Conservation (phyloP, 169 alveolate species). For the Eimeria praecox region DNA sequence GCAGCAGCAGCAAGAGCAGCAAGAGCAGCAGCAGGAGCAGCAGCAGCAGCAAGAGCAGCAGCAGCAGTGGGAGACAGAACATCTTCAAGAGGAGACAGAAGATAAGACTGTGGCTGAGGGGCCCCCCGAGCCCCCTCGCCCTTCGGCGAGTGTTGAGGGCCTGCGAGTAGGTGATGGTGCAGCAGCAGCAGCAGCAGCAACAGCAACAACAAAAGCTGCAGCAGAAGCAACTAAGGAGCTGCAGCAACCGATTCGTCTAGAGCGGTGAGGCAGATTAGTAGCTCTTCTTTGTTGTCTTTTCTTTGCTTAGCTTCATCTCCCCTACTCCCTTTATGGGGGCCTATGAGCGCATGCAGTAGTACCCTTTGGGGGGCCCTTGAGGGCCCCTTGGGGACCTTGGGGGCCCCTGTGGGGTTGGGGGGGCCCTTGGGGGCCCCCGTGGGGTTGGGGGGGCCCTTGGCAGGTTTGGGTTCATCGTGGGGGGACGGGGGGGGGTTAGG, state of each 20-base stretch:
- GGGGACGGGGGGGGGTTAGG: not conserved
- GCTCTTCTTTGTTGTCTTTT: not conserved
- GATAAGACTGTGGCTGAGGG: not conserved
- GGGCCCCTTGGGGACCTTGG: not conserved
- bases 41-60: constrained; percentile 36
- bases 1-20: constrained; percentile 39
- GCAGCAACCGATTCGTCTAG: constrained; percentile 56
- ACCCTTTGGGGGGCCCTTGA: not conserved
- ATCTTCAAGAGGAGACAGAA: constrained; percentile 12
- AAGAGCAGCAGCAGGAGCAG: constrained; percentile 38
- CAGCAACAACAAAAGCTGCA: not conserved
- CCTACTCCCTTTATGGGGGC: not conserved
- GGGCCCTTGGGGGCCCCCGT: not conserved
- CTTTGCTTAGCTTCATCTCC: not conserved
- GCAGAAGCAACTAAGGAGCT: not conserved
- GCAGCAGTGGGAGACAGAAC: constrained; percentile 16
- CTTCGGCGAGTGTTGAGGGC: not conserved
- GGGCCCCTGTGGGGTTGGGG: too few species aligned
- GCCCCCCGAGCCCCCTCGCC: not conserved
- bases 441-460: not conserved
- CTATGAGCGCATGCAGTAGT: not conserved
- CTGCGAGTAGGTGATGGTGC: not conserved
- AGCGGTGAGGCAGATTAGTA: not conserved
- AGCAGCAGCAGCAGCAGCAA: not conserved
- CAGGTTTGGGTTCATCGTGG: too few species aligned